A percentile compares a stretch with the other conserved stretches of the same genome.
phyloP scores from a whole-genome alignment of 129 eudicot species.

The Sambucus nigra region DNA sequence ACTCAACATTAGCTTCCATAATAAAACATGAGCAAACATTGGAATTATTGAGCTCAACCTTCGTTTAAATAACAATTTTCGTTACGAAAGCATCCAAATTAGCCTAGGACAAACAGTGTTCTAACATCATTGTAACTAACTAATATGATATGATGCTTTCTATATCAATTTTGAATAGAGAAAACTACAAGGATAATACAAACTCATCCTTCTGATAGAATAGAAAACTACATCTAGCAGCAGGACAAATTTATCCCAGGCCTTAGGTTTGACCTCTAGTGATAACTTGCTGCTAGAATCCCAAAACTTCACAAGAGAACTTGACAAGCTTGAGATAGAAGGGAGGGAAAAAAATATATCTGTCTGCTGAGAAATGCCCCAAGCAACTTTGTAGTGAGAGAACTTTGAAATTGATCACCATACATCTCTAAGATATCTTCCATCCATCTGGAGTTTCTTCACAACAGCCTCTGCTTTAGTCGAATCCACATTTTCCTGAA shows the following conservation, averaged over 20 bases:
- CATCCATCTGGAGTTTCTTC: conserved; percentile 61
- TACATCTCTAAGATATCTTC: conserved; percentile 61
- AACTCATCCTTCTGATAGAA: too few species aligned
- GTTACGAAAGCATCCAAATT: neutral
- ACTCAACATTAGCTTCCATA: too few species aligned
- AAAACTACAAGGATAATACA: too few species aligned
- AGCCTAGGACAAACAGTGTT: neutral
- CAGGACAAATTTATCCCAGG: neutral
- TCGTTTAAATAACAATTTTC: too few species aligned
- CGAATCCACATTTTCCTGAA: conserved; percentile 40
- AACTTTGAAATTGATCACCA: conserved; percentile 29
- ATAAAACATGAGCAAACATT: too few species aligned
- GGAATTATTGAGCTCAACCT: too few species aligned
- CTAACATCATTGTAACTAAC: neutral
- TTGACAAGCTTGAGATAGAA: neutral
- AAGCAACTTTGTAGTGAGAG: neutral
- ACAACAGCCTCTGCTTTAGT: conserved; percentile 52
- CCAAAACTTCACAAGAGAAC: neutral
- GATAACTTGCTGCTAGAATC: neutral
- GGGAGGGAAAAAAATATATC: neutral
- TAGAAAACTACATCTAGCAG: too few species aligned
- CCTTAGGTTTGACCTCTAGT: too few species aligned
- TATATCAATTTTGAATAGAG: neutral
- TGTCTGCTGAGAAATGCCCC: neutral
- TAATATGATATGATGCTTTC: neutral